Conservation (phyloP, 441 rosid species). For the Erodium moschatum region DNA sequence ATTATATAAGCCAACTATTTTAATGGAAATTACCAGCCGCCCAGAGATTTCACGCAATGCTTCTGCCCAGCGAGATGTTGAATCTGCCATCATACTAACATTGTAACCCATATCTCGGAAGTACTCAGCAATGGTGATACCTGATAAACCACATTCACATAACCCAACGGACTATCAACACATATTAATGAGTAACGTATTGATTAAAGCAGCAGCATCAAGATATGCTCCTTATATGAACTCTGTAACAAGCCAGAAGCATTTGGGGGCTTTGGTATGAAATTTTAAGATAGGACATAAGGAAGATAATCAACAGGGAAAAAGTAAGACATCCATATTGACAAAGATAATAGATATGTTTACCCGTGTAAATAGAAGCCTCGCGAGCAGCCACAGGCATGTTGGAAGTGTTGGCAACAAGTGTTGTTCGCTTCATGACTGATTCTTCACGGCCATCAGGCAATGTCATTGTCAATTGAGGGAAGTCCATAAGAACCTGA, state of each 20-base stretch:
- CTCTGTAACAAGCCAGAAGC: background rate
- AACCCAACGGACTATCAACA: conserved; percentile 7
- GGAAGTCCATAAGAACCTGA: conserved; percentile 99
- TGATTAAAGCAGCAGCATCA: conserved; percentile 7
- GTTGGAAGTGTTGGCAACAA: conserved; percentile 97
- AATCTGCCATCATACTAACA: conserved; percentile 99
- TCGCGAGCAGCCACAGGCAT: conserved; percentile 99
- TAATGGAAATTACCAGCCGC: conserved; percentile 59
- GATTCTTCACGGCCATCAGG: conserved; percentile 99
- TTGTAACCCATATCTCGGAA: conserved; percentile 99
- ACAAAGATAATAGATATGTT: conserved; percentile 12
- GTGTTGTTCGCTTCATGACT: conserved; percentile 98
- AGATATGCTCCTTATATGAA: background rate
- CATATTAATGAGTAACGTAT: background rate
- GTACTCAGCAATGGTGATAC: conserved; percentile 94
- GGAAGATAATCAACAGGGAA: background rate
- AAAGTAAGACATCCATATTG: background rate
- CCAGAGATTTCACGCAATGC: conserved; percentile 99
- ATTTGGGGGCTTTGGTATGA: background rate
- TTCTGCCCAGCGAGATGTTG: conserved; percentile 99
- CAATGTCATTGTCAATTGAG: conserved; percentile 97
- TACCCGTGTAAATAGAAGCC: conserved; percentile 99
- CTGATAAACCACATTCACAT: conserved; percentile 37
- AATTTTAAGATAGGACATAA: background rate
- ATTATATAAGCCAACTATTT: too few species aligned